These are phyloP conservation scores for Tulasnella sp. DNA, from an alignment of 768 basidiomycete species.

Conservation along the genomic window DNA sequence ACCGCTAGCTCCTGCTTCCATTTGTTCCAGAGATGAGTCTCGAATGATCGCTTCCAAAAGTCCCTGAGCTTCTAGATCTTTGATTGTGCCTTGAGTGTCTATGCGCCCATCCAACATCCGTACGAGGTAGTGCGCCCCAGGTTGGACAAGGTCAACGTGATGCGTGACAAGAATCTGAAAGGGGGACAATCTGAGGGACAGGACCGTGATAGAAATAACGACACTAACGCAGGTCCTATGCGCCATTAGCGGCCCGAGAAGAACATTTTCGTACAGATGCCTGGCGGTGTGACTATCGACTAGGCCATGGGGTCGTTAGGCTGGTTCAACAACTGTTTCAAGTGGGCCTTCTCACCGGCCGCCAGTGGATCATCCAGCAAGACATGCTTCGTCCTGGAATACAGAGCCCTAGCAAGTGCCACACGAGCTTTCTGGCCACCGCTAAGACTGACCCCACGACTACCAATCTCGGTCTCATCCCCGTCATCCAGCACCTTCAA, in stretches of 20 bases:
- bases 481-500: constrained; percentile 34
- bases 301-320: background rate
- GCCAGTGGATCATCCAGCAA: constrained; percentile 30
- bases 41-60: constrained; percentile 28
- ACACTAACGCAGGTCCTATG: constrained; percentile 30
- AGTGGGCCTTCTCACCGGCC: constrained; percentile 10
- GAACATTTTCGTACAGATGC: constrained; percentile 23
- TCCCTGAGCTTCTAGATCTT: constrained; percentile 29
- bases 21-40: constrained; percentile 22
- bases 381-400: constrained; percentile 29
- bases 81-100: constrained; percentile 31
- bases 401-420: constrained; percentile 29
- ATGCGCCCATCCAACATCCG: constrained; percentile 35
- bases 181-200: constrained; percentile 16
- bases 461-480: constrained; percentile 32
- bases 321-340: background rate
- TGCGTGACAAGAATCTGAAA: constrained; percentile 33
- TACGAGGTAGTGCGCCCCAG: constrained; percentile 31
- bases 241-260: constrained; percentile 24
- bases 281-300: constrained; percentile 26
- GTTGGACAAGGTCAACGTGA: constrained; percentile 35
- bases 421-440: constrained; percentile 23
- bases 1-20: constrained; percentile 22
- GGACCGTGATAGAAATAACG: background rate
- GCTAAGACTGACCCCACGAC: constrained; percentile 18